Evolutionary conservation across 2,329 filamentous ascomycete species (phyloP), one percentile per base, ranked within the genome.

Genomic region (Neobulgaria alba): DNA sequence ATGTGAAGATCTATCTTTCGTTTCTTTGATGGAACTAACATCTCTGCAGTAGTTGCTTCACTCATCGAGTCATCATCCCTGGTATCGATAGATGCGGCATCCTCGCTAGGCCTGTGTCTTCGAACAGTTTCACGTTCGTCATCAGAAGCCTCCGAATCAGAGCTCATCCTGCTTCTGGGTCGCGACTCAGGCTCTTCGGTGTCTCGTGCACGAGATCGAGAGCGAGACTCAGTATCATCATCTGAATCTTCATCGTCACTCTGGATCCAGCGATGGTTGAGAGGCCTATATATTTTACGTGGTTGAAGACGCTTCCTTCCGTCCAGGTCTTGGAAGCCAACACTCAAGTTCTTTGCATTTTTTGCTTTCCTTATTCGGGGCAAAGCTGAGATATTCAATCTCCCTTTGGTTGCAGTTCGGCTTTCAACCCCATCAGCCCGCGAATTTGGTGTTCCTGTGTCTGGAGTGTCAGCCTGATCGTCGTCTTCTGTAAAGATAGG

Each of bases 121-220:
- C 35, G 21, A 36, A 43, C 31, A 43, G 35, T 8, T 39, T 45
- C 45, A 16, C 45, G 49, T 15, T 56, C 55, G 29, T 57, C 56
- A 14, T 60, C 57, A 1, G 60, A 60, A 16, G 52, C 55, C 29
- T 61, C 75, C 36, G 79, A 75, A 43, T 81, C 76, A 2, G 72
- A 72, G 56, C 73, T 77, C 69, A 79, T 73, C 31, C 83, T 85
- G 61, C 85, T 95, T 33, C 80, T 78, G 36, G 83, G 83, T 31
- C 83, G 77, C 48, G 85, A 94, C 45, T 92, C 89, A 23, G 79
- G 79, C 50, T 92, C 89, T 58, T 94, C 89, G 0, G 85, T 93
- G 58, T 89, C 87, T 33, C 81, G 73, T 36, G 80, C 63, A 10
- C 82, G 77, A 23, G 75, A 82, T 36, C 71, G 65, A 12, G 23